Conservation (phyloP, 2,329 filamentous ascomycete genomes). For the Aspergillus persii region DNA sequence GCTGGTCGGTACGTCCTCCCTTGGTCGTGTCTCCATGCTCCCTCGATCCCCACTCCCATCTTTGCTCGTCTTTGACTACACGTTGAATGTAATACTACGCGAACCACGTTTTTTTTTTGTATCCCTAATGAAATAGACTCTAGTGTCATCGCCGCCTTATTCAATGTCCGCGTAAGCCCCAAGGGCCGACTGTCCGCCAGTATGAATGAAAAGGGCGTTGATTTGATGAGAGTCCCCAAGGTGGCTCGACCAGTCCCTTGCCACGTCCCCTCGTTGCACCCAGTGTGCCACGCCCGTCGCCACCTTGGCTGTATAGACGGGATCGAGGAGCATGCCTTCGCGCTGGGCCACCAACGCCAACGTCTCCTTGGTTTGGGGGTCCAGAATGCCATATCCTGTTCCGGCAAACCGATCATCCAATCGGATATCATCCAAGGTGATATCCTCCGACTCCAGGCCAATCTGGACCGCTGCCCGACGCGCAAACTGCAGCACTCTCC, state of each 20-base stretch:
- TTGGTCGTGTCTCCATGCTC: too few species aligned
- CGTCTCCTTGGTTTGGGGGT: constrained; percentile 21
- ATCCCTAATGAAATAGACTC: constrained; percentile 14
- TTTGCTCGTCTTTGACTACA: constrained; percentile 17
- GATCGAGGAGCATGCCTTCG: too few species aligned
- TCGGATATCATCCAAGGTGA: constrained; percentile 28
- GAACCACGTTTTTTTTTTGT: constrained; percentile 22
- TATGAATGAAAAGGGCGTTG: constrained; percentile 39
- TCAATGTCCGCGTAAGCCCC: constrained; percentile 29
- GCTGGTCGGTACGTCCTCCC: background rate
- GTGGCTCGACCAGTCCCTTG: constrained; percentile 9
- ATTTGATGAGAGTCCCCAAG: constrained; percentile 10
- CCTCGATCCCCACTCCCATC: background rate
- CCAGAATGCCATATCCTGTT: constrained; percentile 32
- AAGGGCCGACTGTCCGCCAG: constrained; percentile 35
- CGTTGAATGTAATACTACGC: constrained; percentile 29
- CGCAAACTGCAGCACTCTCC: constrained; percentile 30
- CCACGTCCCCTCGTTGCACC: constrained; percentile 21
- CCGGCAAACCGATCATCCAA: constrained; percentile 35
- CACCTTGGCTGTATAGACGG: too few species aligned
- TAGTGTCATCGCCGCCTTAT: background rate
- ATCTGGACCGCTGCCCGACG: constrained; percentile 18
- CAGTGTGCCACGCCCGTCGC: constrained; percentile 19
- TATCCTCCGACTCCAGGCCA: constrained; percentile 28
- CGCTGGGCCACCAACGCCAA: constrained; percentile 25